Evolutionary conservation across 768 basidiomycete species (phyloP).

Genomic region (Amanita pallidorosea): DNA sequence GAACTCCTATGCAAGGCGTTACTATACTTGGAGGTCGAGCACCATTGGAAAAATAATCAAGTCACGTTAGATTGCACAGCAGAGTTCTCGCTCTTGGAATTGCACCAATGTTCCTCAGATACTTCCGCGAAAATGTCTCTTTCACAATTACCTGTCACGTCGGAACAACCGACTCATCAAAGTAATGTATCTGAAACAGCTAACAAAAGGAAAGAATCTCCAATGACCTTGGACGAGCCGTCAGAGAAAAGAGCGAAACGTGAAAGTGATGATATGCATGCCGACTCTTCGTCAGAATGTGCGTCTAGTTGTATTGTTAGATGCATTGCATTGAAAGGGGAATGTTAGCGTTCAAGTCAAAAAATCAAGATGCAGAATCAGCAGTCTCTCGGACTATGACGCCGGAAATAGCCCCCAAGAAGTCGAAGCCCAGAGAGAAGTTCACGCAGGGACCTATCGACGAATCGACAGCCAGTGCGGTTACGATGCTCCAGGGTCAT

Average conservation of each 20-base stretch:
- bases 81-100: constrained; percentile 65
- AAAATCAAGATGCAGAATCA: constrained; percentile 6
- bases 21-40: constrained; percentile 74
- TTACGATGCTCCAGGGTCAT: constrained; percentile 46
- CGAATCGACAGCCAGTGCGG: constrained; percentile 26
- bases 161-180: not conserved
- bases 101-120: constrained; percentile 58
- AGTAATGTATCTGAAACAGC: constrained; percentile 16
- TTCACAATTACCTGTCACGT: constrained; percentile 8
- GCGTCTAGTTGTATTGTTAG: constrained; percentile 2
- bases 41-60: constrained; percentile 63
- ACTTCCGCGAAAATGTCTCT: constrained; percentile 14
- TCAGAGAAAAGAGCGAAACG: constrained; percentile 56
- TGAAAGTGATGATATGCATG: constrained; percentile 36
- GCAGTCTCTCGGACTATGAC: constrained; percentile 12
- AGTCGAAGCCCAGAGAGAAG: constrained; percentile 14
- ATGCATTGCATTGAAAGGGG: not conserved
- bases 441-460: constrained; percentile 32
- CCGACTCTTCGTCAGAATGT: constrained; percentile 28
- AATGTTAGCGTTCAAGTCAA: constrained; percentile 1
- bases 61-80: constrained; percentile 57
- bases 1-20: constrained; percentile 75
- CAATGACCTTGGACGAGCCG: constrained; percentile 34
- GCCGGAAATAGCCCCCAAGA: constrained; percentile 12
- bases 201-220: constrained; percentile 46